A percentile compares a stretch with the other conserved stretches of the same genome.
Conservation (phyloP, 129 eudicot genomes). For the Solidago caesia region DNA sequence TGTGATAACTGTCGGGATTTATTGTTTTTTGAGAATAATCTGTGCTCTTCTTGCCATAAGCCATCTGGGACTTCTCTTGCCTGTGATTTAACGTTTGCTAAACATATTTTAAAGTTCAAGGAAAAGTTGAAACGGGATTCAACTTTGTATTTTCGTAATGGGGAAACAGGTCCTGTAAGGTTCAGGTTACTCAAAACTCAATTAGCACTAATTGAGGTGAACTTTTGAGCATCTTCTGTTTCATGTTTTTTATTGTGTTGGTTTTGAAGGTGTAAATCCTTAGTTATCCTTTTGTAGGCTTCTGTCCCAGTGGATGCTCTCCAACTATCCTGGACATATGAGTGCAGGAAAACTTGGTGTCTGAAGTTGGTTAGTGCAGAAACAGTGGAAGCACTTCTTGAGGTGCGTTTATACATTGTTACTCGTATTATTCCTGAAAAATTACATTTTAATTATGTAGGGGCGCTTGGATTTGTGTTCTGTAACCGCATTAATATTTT, state of each 20-base stretch:
- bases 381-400: slow-evolving; percentile 67
- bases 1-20: slow-evolving; percentile 58
- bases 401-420: slow-evolving; percentile 39
- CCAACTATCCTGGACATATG: slow-evolving; percentile 68
- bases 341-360: slow-evolving; percentile 65
- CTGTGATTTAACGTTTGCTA: slow-evolving; percentile 32
- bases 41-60: slow-evolving; percentile 54
- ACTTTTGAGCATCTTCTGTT: not conserved
- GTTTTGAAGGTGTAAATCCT: not conserved
- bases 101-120: slow-evolving; percentile 43
- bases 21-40: slow-evolving; percentile 40
- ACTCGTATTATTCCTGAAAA: not conserved
- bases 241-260: not conserved
- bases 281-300: slow-evolving; percentile 43
- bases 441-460: not conserved
- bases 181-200: slow-evolving; percentile 65
- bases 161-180: slow-evolving; percentile 43
- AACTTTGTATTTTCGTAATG: slow-evolving; percentile 15
- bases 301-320: slow-evolving; percentile 70
- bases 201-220: slow-evolving; percentile 72
- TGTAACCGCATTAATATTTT: no score
- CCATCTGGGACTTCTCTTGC: slow-evolving; percentile 16
- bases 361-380: slow-evolving; percentile 58
- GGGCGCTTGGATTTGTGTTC: no score
- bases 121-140: slow-evolving; percentile 35